phyloP scores from a whole-genome alignment of 139 green algal species.

The Chlamydomonas asymmetrica region DNA sequence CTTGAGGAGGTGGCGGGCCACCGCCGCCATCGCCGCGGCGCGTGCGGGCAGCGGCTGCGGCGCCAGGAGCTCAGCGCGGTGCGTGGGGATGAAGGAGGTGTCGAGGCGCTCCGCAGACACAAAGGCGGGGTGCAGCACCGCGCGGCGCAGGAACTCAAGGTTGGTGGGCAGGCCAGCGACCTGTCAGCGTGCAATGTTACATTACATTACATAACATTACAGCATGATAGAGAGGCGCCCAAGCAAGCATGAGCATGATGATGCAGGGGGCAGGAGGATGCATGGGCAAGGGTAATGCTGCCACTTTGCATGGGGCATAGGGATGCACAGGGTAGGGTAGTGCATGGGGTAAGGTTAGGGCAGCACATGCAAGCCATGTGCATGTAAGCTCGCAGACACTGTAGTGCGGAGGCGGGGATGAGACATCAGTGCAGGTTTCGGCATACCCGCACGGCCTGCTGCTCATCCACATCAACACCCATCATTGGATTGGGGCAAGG shows the following conservation, averaged over 20 bases:
- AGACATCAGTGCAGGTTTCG: background rate
- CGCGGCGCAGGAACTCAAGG: conserved; percentile 66
- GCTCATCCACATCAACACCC: background rate
- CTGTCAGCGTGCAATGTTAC: too few species aligned
- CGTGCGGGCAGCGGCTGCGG: background rate
- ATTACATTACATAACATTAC: too few species aligned
- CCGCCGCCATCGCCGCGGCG: conserved; percentile 40
- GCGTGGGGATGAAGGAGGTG: conserved; percentile 29
- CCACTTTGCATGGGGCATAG: too few species aligned
- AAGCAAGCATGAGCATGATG: background rate
- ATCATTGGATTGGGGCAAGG: background rate
- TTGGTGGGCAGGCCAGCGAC: conserved; percentile 80
- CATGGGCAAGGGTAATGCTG: too few species aligned
- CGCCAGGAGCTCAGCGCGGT: conserved; percentile 35
- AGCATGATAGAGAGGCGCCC: too few species aligned
- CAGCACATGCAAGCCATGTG: too few species aligned
- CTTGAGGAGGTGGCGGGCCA: conserved; percentile 38
- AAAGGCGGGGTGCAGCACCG: conserved; percentile 67
- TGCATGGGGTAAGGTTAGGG: too few species aligned
- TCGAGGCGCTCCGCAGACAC: conserved; percentile 9
- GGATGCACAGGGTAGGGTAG: too few species aligned
- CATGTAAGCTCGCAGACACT: too few species aligned
- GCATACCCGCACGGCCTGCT: background rate
- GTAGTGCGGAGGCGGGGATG: background rate
- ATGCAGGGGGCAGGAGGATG: background rate